Evolutionary conservation across 768 basidiomycete genomes (phyloP).

Genomic region (Clitopilus hobsonii): DNA sequence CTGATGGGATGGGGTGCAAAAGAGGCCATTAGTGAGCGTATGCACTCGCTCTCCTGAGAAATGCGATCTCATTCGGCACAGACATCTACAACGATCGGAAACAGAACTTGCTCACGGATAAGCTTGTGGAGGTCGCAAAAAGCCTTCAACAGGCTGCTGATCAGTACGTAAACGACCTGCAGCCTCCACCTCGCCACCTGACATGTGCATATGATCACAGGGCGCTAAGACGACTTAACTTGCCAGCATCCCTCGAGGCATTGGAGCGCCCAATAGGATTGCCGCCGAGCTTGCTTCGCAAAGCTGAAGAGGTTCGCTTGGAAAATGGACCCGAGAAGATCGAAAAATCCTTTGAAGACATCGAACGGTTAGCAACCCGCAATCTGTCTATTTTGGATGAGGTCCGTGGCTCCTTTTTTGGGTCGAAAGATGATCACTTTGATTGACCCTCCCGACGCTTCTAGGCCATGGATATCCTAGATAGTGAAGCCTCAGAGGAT

Average conservation of each 20-base stretch:
- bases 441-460: neutral
- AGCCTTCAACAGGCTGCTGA: conserved; percentile 59
- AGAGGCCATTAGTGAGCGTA: conserved; percentile 74
- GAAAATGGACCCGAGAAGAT: conserved; percentile 75
- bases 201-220: conserved; percentile 28
- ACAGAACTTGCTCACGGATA: conserved; percentile 62
- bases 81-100: conserved; percentile 88
- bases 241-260: conserved; percentile 85
- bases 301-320: conserved; percentile 78
- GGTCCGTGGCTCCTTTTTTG: conserved; percentile 37
- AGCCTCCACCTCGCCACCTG: neutral
- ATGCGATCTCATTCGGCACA: conserved; percentile 17
- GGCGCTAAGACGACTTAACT: conserved; percentile 62
- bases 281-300: conserved; percentile 81
- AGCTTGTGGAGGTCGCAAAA: conserved; percentile 55
- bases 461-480: conserved; percentile 87
- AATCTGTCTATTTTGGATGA: conserved; percentile 68
- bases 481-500: conserved; percentile 84
- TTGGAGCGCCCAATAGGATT: conserved; percentile 83
- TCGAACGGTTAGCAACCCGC: conserved; percentile 59
- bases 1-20: conserved; percentile 85
- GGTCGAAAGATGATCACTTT: neutral
- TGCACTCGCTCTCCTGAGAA: neutral
- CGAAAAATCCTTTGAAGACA: conserved; percentile 66
- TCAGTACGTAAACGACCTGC: conserved; percentile 40